These are phyloP conservation scores for Daldinia bambusicola DNA, from an alignment of 495 filamentous ascomycete genomes.

Conservation along the genomic window DNA sequence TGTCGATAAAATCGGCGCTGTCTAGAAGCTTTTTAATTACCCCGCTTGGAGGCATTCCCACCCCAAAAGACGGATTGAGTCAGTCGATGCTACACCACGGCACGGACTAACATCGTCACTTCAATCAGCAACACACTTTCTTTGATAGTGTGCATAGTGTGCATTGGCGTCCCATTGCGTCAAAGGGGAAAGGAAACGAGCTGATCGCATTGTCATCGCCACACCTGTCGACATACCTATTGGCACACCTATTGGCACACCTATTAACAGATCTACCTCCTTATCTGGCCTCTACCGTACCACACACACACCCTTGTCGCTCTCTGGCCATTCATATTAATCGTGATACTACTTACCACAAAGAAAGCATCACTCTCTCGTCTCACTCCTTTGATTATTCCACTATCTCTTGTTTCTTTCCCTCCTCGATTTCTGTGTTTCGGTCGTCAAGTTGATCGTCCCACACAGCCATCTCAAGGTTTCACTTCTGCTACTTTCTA, in stretches of 20 bases:
- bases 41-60: constrained; percentile 23
- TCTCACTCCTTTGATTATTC: constrained; percentile 15
- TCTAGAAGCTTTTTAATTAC: constrained; percentile 9
- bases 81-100: constrained; percentile 12
- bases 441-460: constrained; percentile 24
- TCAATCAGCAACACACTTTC: constrained; percentile 14
- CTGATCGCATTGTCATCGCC: constrained; percentile 35
- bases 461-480: constrained; percentile 27
- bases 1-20: background rate
- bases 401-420: constrained; percentile 1
- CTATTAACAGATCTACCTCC: constrained; percentile 2
- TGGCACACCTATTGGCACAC: background rate
- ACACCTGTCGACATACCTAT: background rate
- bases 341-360: constrained; percentile 18
- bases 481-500: constrained; percentile 28
- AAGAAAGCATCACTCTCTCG: constrained; percentile 26
- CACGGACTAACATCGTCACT: constrained; percentile 25
- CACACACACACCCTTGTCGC: background rate
- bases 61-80: constrained; percentile 4
- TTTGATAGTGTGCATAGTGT: constrained; percentile 28
- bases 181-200: constrained; percentile 23
- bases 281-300: background rate
- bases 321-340: background rate
- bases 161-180: constrained; percentile 23
- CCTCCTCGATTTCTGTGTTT: constrained; percentile 9